phyloP scores from a whole-genome alignment of 805 yeast genomes.

The Kodamaea fukazawae region DNA sequence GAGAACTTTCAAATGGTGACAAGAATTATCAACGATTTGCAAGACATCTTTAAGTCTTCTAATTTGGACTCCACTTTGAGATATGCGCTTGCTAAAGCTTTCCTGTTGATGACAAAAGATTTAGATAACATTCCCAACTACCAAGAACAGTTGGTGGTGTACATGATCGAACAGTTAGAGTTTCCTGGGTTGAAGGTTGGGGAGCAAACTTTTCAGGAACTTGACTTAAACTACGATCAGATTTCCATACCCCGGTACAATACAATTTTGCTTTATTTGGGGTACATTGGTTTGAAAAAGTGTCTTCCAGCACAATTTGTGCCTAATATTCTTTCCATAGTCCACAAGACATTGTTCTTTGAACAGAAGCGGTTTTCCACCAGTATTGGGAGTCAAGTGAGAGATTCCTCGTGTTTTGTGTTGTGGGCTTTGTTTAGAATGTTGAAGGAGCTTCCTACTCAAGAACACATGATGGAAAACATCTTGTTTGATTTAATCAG shows the following conservation, averaged over 20 bases:
- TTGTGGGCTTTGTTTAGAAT: constrained; percentile 72
- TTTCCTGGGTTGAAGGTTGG: constrained; percentile 13
- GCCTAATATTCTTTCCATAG: constrained; percentile 32
- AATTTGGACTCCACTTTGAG: constrained; percentile 54
- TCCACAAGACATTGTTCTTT: constrained; percentile 48
- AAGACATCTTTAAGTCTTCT: constrained; percentile 34
- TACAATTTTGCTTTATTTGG: constrained; percentile 56
- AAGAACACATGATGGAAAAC: constrained; percentile 15
- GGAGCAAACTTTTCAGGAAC: constrained; percentile 6
- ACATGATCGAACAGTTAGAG: constrained; percentile 33
- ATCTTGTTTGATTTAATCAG: constrained; percentile 42
- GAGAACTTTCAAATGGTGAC: constrained; percentile 43
- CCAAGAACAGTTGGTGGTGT: constrained; percentile 41
- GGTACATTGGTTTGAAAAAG: constrained; percentile 36
- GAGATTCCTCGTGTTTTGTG: constrained; percentile 83
- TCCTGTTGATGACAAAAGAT: constrained; percentile 47
- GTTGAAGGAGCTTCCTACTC: constrained; percentile 15
- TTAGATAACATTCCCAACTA: constrained; percentile 33
- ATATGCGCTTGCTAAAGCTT: constrained; percentile 63
- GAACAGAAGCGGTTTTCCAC: constrained; percentile 54
- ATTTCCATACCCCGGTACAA: constrained; percentile 49
- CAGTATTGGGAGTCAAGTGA: constrained; percentile 61
- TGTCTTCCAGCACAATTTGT: constrained; percentile 22
- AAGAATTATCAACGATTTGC: constrained; percentile 45
- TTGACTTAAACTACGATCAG: constrained; percentile 24